Conservation (phyloP, 2,329 filamentous ascomycete species). For the Gaeumannomyces tritici region DNA sequence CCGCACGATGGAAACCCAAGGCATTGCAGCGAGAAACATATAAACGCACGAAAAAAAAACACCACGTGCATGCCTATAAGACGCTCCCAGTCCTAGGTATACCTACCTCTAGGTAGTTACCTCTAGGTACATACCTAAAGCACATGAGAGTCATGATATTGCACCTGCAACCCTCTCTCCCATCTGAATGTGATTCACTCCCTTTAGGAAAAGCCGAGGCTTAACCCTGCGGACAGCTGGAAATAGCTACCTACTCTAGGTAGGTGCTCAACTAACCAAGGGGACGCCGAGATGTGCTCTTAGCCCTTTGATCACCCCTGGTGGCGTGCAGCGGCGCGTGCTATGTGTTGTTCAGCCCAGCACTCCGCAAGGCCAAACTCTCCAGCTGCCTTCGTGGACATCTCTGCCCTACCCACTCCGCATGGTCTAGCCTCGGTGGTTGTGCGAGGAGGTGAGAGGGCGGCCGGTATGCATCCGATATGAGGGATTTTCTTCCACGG, state of each 20-base stretch:
- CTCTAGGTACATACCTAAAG: neutral
- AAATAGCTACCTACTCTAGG: too few species aligned
- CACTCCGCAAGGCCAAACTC: neutral
- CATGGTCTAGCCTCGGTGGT: neutral
- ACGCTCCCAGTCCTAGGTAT: neutral
- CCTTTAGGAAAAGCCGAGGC: neutral
- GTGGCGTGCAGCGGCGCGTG: neutral
- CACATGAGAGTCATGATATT: neutral
- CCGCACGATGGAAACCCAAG: too few species aligned
- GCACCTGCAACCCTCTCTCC: too few species aligned
- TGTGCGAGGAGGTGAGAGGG: neutral
- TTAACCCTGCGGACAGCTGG: neutral
- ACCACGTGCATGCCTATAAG: neutral
- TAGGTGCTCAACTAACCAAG: too few species aligned
- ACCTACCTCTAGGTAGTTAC: too few species aligned
- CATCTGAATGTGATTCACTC: neutral
- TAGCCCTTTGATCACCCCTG: too few species aligned
- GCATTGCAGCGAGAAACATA: too few species aligned
- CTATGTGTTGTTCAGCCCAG: neutral
- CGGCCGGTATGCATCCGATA: neutral
- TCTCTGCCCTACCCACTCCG: neutral
- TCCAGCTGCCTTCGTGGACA: neutral
- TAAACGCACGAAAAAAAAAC: too few species aligned
- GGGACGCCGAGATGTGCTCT: too few species aligned
- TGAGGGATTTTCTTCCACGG: neutral